Conservation (phyloP, 106 monocot species). For the Phalaenopsis aphrodite region DNA sequence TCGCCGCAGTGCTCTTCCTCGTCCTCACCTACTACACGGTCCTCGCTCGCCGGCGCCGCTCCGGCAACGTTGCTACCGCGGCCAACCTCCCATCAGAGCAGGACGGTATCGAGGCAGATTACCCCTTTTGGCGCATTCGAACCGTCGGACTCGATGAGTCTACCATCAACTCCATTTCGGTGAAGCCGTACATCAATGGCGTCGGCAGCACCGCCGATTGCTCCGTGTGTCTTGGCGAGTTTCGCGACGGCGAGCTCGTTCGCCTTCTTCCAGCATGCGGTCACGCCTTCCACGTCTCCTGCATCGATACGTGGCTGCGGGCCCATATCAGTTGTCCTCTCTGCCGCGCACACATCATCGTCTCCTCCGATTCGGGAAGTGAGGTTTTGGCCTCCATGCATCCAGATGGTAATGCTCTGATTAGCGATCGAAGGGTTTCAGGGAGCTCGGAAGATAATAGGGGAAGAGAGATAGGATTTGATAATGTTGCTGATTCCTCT, state of each 20-base stretch:
- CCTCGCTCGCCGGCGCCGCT: not conserved
- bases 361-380: not conserved
- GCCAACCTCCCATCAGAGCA: not conserved
- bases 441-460: not conserved
- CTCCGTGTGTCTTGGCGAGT: constrained; percentile 28
- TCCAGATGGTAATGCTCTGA: not conserved
- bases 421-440: not conserved
- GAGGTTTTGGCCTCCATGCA: not conserved
- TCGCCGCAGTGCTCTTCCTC: not conserved
- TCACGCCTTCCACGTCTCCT: constrained; percentile 31
- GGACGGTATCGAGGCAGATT: not conserved
- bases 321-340: constrained; percentile 26
- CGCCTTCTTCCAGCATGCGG: constrained; percentile 25
- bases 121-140: constrained; percentile 19
- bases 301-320: constrained; percentile 35
- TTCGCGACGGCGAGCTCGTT: constrained; percentile 26
- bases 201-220: constrained; percentile 7
- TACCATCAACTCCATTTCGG: constrained; percentile 11
- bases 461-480: not conserved
- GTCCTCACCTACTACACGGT: not conserved
- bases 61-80: not conserved
- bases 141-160: constrained; percentile 24
- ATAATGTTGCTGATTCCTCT: not conserved
- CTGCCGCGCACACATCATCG: constrained; percentile 10
- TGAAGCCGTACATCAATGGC: constrained; percentile 5